These are phyloP conservation scores for Aeminium ludgeri DNA, from an alignment of 495 filamentous ascomycete species.

Conservation along the genomic window DNA sequence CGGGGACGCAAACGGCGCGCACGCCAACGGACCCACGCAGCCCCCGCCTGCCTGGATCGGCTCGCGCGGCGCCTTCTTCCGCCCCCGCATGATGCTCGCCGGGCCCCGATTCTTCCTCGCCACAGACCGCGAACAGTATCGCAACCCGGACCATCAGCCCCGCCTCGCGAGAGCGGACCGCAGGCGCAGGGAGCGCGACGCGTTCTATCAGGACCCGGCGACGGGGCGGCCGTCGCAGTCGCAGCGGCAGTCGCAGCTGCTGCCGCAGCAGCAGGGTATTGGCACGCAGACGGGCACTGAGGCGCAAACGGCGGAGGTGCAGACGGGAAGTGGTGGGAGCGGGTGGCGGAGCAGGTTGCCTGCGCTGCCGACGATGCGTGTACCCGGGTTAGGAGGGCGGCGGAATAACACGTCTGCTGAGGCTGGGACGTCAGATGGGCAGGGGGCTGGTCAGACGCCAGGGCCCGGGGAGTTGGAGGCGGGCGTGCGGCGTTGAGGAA, in stretches of 20 bases:
- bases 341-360: conserved; percentile 11
- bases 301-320: no score
- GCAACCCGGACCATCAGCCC: background rate
- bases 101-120: conserved; percentile 1
- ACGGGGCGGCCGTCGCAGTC: no score
- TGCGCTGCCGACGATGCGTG: conserved; percentile 4
- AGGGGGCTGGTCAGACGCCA: no score
- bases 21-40: background rate
- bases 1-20: background rate
- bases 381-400: conserved; percentile 9
- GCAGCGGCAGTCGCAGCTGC: conserved; percentile 1
- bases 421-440: no score
- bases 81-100: conserved; percentile 1
- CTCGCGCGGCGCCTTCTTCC: background rate
- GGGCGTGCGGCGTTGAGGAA: no score
- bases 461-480: no score
- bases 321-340: background rate
- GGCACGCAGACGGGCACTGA: no score
- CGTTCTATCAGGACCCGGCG: background rate
- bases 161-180: background rate
- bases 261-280: background rate
- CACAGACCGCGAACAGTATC: background rate
- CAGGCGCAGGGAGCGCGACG: conserved; percentile 1
- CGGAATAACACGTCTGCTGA: no score
- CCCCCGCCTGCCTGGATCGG: conserved; percentile 4